These are phyloP conservation scores for Citrus hindsii DNA, from an alignment of 345 rosid species.

Conservation along the genomic window DNA sequence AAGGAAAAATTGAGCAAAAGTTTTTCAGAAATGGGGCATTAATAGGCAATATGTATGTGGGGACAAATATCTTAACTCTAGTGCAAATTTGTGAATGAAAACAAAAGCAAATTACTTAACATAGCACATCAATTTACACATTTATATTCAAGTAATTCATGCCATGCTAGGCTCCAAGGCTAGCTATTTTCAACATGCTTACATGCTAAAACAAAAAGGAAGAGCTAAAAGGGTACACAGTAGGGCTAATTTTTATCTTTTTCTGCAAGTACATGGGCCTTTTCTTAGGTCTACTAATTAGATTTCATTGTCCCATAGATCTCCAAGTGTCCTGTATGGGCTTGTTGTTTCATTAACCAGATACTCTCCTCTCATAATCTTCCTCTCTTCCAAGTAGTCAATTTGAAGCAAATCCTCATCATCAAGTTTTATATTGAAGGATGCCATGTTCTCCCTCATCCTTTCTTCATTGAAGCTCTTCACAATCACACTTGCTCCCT, in stretches of 20 bases:
- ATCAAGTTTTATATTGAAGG: constrained; percentile 48
- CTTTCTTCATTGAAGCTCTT: constrained; percentile 73
- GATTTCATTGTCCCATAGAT: constrained; percentile 72
- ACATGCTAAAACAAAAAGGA: neutral
- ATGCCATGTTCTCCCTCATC: constrained; percentile 61
- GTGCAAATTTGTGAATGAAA: too few species aligned
- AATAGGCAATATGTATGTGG: too few species aligned
- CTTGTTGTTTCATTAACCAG: constrained; percentile 68
- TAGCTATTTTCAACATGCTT: accelerated
- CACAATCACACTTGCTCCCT: constrained; percentile 72
- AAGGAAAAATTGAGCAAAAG: too few species aligned
- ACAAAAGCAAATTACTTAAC: neutral
- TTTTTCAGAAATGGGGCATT: too few species aligned
- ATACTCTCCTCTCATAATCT: constrained; percentile 80
- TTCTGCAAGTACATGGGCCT: neutral
- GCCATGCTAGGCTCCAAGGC: neutral
- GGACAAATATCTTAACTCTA: too few species aligned
- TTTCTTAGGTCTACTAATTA: neutral
- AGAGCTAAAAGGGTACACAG: neutral
- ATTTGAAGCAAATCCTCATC: constrained; percentile 49
- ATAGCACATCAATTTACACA: neutral
- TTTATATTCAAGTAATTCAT: neutral
- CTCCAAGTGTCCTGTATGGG: constrained; percentile 61
- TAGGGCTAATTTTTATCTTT: too few species aligned
- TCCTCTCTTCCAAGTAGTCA: constrained; percentile 57